These are phyloP conservation scores for Colletotrichum liaoningense DNA, from an alignment of 2,329 filamentous ascomycete species.

Conservation along the genomic window DNA sequence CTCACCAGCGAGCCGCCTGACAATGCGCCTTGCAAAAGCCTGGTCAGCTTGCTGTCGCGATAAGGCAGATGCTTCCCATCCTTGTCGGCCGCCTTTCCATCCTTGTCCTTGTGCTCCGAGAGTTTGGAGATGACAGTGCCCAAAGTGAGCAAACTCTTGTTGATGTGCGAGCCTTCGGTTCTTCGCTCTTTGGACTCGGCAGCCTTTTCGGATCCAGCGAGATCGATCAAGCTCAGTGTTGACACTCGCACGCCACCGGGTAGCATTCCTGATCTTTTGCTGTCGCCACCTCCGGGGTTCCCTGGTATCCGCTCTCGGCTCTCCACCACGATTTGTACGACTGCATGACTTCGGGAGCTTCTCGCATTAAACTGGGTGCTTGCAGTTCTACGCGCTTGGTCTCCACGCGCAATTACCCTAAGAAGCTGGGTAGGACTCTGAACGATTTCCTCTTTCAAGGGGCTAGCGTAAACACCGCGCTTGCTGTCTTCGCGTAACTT, in stretches of 20 bases:
- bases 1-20: slow-evolving; percentile 96
- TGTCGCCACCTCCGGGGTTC: slow-evolving; percentile 56
- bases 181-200: slow-evolving; percentile 95
- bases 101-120: slow-evolving; percentile 89
- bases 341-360: slow-evolving; percentile 97
- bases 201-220: slow-evolving; percentile 95
- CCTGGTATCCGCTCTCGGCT: slow-evolving; percentile 86
- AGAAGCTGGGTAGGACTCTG: slow-evolving; percentile 96
- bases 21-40: slow-evolving; percentile 89
- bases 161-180: slow-evolving; percentile 96
- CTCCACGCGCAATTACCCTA: slow-evolving; percentile 93
- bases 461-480: slow-evolving; percentile 94
- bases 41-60: slow-evolving; percentile 95
- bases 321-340: slow-evolving; percentile 98
- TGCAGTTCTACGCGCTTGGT: slow-evolving; percentile 88
- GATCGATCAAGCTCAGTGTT: slow-evolving; percentile 93
- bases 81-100: slow-evolving; percentile 78
- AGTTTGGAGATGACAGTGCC: slow-evolving; percentile 94
- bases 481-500: slow-evolving; percentile 97
- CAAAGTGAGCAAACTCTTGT: slow-evolving; percentile 94
- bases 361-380: slow-evolving; percentile 97
- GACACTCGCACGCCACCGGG: slow-evolving; percentile 96
- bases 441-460: slow-evolving; percentile 97
- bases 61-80: slow-evolving; percentile 95
- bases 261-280: slow-evolving; percentile 75